Evolutionary conservation across 768 basidiomycete genomes (phyloP), one percentile per base, ranked within the genome.

Genomic region (Dioszegia aurantiaca): DNA sequence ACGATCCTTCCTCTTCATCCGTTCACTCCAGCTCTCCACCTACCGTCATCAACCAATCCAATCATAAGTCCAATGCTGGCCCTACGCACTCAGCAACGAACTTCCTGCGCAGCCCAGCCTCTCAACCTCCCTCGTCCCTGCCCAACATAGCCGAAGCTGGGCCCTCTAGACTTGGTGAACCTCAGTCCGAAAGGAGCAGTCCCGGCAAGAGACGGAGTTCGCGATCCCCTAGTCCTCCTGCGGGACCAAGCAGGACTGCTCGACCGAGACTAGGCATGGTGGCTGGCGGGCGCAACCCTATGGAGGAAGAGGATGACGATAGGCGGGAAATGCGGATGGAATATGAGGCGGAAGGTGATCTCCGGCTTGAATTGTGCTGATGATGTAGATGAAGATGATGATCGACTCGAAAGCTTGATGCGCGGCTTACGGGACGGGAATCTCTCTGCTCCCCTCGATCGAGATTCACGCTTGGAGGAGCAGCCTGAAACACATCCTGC

Each of bases 1-100:
- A 76, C 47, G 59, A 63, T 3, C 70, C 73, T 11, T 37, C 26
- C 9, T 43, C 60, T n/a, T 21, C 30, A 30, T 19, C 24, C 17
- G 21, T 17, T 8, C 12, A 17, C 3, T 39, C 24, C 33, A 19
- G 37, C 17, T 40, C 51, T 6, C 46, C 46, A 17, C n/a, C 28
- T 31, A 26, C 8, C 19, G 3, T 23, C 14, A 9, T 30, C 11
- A 4, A 14, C 8, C 14, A 33, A 33, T 33, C n/a, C 46, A 17
- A 47, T 8, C 6, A 26, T 23, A 26, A 33, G 14, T 33, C 33
- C 21, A 44, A 44, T 9, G 6, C 21, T 44, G n/a, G 23, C 8
- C 21, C 16, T 6, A 33, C 33, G 33, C 43, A 24, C 10, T 19
- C 43, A n/a, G 23, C 43, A 11, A 16, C 43, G 3, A 28, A 47